Base-by-base conservation (phyloP, 2,329 filamentous ascomycete genomes). In the Penicillium thymicola region DNA sequence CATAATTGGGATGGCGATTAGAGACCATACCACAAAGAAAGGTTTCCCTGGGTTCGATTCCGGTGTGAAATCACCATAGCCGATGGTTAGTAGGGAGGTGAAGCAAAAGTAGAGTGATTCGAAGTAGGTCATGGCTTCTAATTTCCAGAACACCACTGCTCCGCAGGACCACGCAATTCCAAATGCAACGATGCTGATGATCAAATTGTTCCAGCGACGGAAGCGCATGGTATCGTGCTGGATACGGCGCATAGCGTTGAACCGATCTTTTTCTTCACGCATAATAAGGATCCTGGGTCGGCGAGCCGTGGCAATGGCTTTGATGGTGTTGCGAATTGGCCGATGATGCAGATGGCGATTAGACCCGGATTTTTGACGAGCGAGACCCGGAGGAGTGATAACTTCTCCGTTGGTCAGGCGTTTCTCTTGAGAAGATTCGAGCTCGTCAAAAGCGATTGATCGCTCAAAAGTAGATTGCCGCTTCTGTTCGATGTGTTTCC, bases 1-100 rank as follows among this genome's bases (percentile, higher is more conserved):
- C 82, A 92, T 92, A 2, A 89, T 92, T 0, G 92, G 92, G 3
- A 96, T 81, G 0, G 92, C 91, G 27, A 96, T 81, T 1, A 97
- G 72, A 14, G 87, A 90, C 92, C 92, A 97, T 54, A 96, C 87
- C n/a, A 97, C 89, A 66, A 96, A 97, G 71, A 96, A 96, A 0
- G 89, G 85, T 53, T 89, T 87, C 1, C 89, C 90, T 0, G 86
- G 82, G 61, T 92, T 92, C 2, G 87, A 89, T n/a, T 85, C 78
- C 0, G 91, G 91, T 1, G 86, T 85, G 5, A 88, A 73, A 62
- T 96, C 91, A 4, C 92, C 92, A 65, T 96, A 96, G 1, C 92
- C 92, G 37, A 96, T 89, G 0, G 92, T 96, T 2, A 92, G 80
- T 25, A 96, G 82, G 3, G 87, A 88, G 34, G 91, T 85, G 71